Percentiles rank a stretch among this genome's conserved stretches.
phyloP scores from a whole-genome alignment of 208 protist genomes.

The Acanthamoeba divionensis region DNA sequence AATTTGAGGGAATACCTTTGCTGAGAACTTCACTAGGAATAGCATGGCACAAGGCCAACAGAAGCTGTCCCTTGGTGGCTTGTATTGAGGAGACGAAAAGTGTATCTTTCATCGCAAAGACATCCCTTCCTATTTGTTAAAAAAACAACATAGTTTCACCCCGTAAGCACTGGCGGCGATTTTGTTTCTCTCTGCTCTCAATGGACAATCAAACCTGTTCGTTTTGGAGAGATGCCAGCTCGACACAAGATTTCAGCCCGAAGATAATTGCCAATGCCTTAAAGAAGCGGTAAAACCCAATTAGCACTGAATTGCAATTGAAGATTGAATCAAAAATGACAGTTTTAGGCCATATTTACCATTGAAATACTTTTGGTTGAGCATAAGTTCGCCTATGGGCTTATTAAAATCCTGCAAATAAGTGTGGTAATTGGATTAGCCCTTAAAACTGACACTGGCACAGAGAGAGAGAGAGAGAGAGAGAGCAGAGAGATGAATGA shows the following conservation, averaged over 20 bases:
- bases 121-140: no score
- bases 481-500: neutral
- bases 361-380: constrained; percentile 40
- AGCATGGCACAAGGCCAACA: neutral
- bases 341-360: neutral
- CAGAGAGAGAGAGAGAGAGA: neutral
- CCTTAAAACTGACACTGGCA: neutral
- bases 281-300: neutral
- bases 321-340: neutral
- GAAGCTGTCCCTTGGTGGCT: neutral
- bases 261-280: constrained; percentile 43
- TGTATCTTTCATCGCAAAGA: neutral
- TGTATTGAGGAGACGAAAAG: neutral
- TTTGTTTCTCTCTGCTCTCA: no score
- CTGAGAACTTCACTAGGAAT: neutral
- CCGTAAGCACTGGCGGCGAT: no score
- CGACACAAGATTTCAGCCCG: neutral
- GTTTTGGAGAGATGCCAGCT: neutral
- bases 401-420: neutral
- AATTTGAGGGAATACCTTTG: no score
- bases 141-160: no score
- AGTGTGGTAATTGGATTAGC: neutral
- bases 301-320: neutral
- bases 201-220: no score
- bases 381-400: neutral